Percentiles rank a stretch among this genome's conserved stretches.
These are phyloP conservation scores for Aspergillus sclerotioniger DNA, from an alignment of 495 filamentous ascomycete genomes.

Conservation along the genomic window DNA sequence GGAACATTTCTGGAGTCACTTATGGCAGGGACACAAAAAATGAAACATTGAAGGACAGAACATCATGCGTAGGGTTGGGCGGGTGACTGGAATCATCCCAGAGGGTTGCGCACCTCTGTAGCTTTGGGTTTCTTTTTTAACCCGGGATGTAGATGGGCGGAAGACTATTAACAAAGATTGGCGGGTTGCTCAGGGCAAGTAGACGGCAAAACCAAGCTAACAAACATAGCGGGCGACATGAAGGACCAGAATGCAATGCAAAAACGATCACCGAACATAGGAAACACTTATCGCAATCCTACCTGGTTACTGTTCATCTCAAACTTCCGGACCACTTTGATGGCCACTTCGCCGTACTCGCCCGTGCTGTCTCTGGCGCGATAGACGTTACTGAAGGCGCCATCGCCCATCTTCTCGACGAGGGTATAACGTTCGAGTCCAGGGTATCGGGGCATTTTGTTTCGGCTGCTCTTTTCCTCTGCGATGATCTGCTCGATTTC, in stretches of 20 bases:
- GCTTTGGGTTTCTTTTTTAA: slow-evolving; percentile 92
- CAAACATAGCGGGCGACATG: background rate
- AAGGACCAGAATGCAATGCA: slow-evolving; percentile 20
- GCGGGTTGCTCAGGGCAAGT: slow-evolving; percentile 23
- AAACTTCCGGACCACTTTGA: slow-evolving; percentile 98
- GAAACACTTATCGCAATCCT: slow-evolving; percentile 36
- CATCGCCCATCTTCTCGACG: slow-evolving; percentile 97
- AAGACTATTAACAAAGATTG: slow-evolving; percentile 59
- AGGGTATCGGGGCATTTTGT: slow-evolving; percentile 87
- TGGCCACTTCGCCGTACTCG: slow-evolving; percentile 77
- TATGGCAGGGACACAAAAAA: slow-evolving; percentile 1
- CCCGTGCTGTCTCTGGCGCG: slow-evolving; percentile 72
- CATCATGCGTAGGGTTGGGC: slow-evolving; percentile 15
- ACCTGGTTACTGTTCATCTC: slow-evolving; percentile 99
- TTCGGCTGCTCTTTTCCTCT: slow-evolving; percentile 81
- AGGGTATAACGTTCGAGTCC: slow-evolving; percentile 88
- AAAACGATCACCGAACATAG: slow-evolving; percentile 15
- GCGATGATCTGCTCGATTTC: slow-evolving; percentile 79
- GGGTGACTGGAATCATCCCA: slow-evolving; percentile 19
- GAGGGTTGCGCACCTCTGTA: slow-evolving; percentile 85
- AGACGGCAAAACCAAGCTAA: background rate
- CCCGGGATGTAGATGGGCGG: slow-evolving; percentile 86
- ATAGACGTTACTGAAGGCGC: slow-evolving; percentile 98
- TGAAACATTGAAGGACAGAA: slow-evolving; percentile 12
- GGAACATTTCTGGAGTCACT: slow-evolving; percentile 14